Conservation (phyloP, 495 filamentous ascomycete genomes). For the Aspergillus baeticus region DNA sequence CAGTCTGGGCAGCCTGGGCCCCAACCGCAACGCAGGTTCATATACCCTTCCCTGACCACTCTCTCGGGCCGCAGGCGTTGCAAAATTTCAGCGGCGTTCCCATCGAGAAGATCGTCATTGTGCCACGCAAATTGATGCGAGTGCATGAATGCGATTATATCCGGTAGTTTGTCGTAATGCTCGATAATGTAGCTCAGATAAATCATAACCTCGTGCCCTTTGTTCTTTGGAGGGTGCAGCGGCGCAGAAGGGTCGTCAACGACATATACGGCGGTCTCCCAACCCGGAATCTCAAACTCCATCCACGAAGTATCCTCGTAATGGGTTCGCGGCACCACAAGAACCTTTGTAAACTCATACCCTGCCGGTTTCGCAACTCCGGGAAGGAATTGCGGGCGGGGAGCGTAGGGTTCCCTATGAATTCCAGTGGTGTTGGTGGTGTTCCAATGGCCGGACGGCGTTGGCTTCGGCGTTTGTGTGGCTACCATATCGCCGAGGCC, state of each 20-base stretch:
- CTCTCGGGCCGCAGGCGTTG: slow-evolving; percentile 51
- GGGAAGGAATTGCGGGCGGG: slow-evolving; percentile 35
- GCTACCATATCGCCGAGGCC: slow-evolving; percentile 35
- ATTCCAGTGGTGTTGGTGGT: slow-evolving; percentile 28
- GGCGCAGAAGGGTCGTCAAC: slow-evolving; percentile 60
- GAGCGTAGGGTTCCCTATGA: slow-evolving; percentile 26
- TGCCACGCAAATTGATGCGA: slow-evolving; percentile 67
- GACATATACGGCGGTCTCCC: slow-evolving; percentile 62
- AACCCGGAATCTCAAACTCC: slow-evolving; percentile 50
- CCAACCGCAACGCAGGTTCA: slow-evolving; percentile 64
- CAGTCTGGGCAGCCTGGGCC: slow-evolving; percentile 63
- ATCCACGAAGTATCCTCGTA: slow-evolving; percentile 64
- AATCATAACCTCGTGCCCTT: slow-evolving; percentile 75
- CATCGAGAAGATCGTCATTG: slow-evolving; percentile 52
- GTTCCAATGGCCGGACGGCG: slow-evolving; percentile 25
- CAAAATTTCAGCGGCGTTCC: slow-evolving; percentile 53
- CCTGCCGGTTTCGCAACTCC: slow-evolving; percentile 43
- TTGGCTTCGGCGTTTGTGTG: slow-evolving; percentile 15
- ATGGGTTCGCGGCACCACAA: slow-evolving; percentile 59
- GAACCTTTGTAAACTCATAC: slow-evolving; percentile 42
- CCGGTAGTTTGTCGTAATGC: slow-evolving; percentile 66
- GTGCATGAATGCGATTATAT: slow-evolving; percentile 70
- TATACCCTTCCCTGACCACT: slow-evolving; percentile 58
- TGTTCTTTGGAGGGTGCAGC: slow-evolving; percentile 67
- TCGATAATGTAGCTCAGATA: slow-evolving; percentile 74